phyloP scores from a whole-genome alignment of 768 basidiomycete species.

The Cyathus striatus region DNA sequence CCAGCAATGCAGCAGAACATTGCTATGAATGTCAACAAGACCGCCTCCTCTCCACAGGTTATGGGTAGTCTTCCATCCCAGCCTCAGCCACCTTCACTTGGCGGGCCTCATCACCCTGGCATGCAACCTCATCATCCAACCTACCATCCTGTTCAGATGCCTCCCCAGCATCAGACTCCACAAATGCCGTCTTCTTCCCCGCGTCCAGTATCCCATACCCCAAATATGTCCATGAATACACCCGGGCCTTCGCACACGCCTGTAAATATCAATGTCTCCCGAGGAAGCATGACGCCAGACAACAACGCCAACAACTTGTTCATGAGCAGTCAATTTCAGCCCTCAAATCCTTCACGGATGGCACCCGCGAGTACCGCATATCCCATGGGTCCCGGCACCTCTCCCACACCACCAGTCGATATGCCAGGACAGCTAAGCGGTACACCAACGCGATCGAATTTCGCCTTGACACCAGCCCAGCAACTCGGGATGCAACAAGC shows the following conservation, averaged over 20 bases:
- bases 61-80: no score
- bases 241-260: slow-evolving; percentile 33
- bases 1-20: no score
- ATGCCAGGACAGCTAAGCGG: slow-evolving; percentile 37
- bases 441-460: slow-evolving; percentile 34
- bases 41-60: no score
- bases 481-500: no score
- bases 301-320: slow-evolving; percentile 32
- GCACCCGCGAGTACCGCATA: slow-evolving; percentile 32
- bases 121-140: slow-evolving; percentile 29
- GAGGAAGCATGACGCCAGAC: slow-evolving; percentile 41
- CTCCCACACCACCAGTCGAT: slow-evolving; percentile 46
- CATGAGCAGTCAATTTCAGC: slow-evolving; percentile 26
- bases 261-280: no score
- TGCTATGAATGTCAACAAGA: no score
- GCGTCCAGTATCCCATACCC: slow-evolving; percentile 35
- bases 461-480: slow-evolving; percentile 60
- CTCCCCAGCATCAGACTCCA: slow-evolving; percentile 30
- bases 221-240: slow-evolving; percentile 34
- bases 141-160: slow-evolving; percentile 31
- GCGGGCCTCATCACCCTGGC: slow-evolving; percentile 28
- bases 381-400: slow-evolving; percentile 36
- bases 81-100: slow-evolving; percentile 42
- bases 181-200: slow-evolving; percentile 38
- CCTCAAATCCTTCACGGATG: slow-evolving; percentile 22